Base-by-base conservation (phyloP, 805 yeast genomes). In the Kodamaea kaohsiungensis region DNA sequence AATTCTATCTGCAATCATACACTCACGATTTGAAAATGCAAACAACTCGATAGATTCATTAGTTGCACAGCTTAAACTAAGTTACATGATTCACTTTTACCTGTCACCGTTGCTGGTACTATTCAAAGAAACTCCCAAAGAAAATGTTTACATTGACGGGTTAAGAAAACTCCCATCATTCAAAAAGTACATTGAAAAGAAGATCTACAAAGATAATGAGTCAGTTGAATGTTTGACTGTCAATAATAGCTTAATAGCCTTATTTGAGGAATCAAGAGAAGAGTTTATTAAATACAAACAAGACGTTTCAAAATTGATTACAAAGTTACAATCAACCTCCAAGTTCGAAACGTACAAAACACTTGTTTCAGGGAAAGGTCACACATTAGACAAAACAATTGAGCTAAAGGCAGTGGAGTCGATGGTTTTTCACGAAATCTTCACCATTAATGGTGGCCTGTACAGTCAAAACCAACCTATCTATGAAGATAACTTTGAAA, bases 41-140 rank as follows among this genome's bases (percentile, higher is more conserved):
- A 75, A 73, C 58, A 75, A 73, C 54, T 75, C 79, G 10, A 72
- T 76, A 48, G 79, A 76, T 55, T 61, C 68, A 35, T 62, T 76
- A 48, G 65, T 74, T 13, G 64, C 75, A 3, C 75, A 73, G 55
- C 62, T 76, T 43, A 72, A 72, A 52, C 54, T 76, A 42, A 57
- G 70, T 43, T 69, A 71, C 56, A 72, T 75, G 77, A 71, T 71
- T 18, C 70, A 72, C 54, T 76, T 71, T 57, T 75, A 73, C 58
- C 77, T 66, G 61, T 71, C 68, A 65, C 73, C 74, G 10, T 64
- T 69, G 16, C 49, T 62, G 1, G 55, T 61, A 7, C 59, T 64
- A 4, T 18, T 37, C 2, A 55, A 56, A 22, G 43, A 48, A 16
- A 27, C 9, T 17, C 43, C 13, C n/a, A 49, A 4, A 49, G 59